Percentiles rank a stretch among this genome's conserved stretches.
These are phyloP conservation scores for Thalia dealbata DNA, from an alignment of 176 grass and related monocot genomes.

Conservation along the genomic window DNA sequence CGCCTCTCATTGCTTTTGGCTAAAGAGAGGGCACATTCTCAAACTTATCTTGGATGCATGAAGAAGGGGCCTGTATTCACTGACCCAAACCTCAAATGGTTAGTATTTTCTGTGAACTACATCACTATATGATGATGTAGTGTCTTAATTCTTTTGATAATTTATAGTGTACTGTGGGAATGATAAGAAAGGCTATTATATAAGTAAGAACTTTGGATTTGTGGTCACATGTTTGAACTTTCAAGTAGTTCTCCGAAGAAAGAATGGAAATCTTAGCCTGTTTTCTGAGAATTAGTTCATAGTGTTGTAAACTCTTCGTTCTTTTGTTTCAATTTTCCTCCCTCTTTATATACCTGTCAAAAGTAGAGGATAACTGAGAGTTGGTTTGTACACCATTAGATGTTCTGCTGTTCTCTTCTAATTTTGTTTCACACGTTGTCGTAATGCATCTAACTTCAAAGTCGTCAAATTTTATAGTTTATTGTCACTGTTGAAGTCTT, in stretches of 20 bases:
- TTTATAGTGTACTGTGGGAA: not conserved
- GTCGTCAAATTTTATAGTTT: not conserved
- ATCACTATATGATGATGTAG: not conserved
- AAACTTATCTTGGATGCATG: slow-evolving; percentile 98
- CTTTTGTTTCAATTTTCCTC: not conserved
- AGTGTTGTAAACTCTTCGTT: not conserved
- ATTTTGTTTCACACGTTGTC: too few relatives aligned
- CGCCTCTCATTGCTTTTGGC: slow-evolving; percentile 90
- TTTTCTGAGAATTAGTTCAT: too few relatives aligned
- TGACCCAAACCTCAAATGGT: slow-evolving; percentile 96
- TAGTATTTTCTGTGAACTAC: slow-evolving; percentile 22
- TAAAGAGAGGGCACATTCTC: slow-evolving; percentile 68
- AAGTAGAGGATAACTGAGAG: not conserved
- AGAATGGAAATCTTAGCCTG: too few relatives aligned
- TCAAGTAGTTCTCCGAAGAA: too few relatives aligned
- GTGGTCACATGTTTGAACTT: too few relatives aligned
- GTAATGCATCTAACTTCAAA: too few relatives aligned
- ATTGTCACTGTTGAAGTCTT: too few relatives aligned
- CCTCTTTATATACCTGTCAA: not conserved
- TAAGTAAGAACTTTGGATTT: not conserved
- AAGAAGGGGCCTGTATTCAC: slow-evolving; percentile 99
- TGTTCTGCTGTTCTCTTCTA: too few relatives aligned
- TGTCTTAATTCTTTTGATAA: not conserved
- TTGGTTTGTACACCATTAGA: not conserved
- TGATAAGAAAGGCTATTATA: not conserved